A percentile compares a stretch with the other conserved stretches of the same genome.
These are phyloP conservation scores for Tylopilus sp. DNA, from an alignment of 768 basidiomycete genomes.

Conservation along the genomic window DNA sequence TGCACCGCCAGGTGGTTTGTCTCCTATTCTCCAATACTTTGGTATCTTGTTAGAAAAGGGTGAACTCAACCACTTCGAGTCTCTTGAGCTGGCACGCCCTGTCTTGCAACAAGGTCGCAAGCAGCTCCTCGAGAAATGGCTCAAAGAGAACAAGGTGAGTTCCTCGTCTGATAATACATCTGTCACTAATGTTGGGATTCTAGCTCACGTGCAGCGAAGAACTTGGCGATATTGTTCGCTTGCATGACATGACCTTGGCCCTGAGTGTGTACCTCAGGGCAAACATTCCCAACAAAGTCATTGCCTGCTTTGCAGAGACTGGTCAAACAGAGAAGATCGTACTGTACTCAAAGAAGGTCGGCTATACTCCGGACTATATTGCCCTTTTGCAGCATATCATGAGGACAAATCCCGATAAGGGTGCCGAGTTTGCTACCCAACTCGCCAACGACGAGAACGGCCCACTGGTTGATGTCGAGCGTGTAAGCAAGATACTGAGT, in stretches of 20 bases:
- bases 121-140: constrained; percentile 96
- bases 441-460: constrained; percentile 92
- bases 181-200: constrained; percentile 10
- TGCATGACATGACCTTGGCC: constrained; percentile 95
- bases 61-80: constrained; percentile 94
- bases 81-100: constrained; percentile 91
- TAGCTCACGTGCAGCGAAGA: constrained; percentile 98
- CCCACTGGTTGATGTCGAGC: constrained; percentile 88
- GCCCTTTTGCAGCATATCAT: constrained; percentile 93
- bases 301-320: constrained; percentile 98
- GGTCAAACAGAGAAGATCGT: constrained; percentile 99
- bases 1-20: constrained; percentile 83
- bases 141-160: constrained; percentile 96
- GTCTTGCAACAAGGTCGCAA: constrained; percentile 96
- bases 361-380: constrained; percentile 89
- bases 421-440: constrained; percentile 95
- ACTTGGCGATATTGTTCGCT: constrained; percentile 92
- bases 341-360: constrained; percentile 95
- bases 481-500: constrained; percentile 44
- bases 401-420: constrained; percentile 95
- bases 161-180: constrained; percentile 3
- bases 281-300: constrained; percentile 97
- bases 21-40: constrained; percentile 97
- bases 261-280: constrained; percentile 97
- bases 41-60: constrained; percentile 98